Evolutionary conservation across 2,329 filamentous ascomycete genomes (phyloP), one percentile per base, ranked within the genome.

Genomic region (Daldinia sp.): DNA sequence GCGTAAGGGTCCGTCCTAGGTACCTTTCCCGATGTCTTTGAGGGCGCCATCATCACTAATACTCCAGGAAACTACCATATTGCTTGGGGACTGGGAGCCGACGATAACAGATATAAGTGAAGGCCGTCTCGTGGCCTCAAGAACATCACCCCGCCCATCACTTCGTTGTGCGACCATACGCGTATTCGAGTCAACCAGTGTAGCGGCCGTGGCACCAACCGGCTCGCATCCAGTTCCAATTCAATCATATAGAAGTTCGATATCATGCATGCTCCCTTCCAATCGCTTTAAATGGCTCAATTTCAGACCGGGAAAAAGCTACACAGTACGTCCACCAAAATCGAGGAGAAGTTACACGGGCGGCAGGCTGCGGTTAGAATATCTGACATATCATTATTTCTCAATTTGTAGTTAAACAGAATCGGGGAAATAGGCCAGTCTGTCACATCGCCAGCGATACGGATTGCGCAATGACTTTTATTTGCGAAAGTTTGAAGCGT

Each of bases 1-100:
- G 12, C 37, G 63, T 68, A 68, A 9, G 23, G 35, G 54, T 44
- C 65, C 42, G 15, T 44, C 12, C 65, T 55, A 35, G 33, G 33
- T 59, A 56, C 42, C n/a, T 28, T 61, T 9, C 42, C 28, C n/a
- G 41, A 13, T 18, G 39, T n/a, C n/a, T 44, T 57, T 28, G 26
- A 30, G 15, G n/a, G 5, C 18, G 20, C 41, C 56, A 59, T 59
- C n/a, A 5, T 26, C 7, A 26, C 41, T 26, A 12, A 9, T 12
- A 30, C 39, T 18, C 35, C 13, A 18, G 6, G 53, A 9, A 26
- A 26, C 2, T 20, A 26, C 15, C 23, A 41, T 42, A 26, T 30
- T 42, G 12, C 10, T 20, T 5, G 5, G n/a, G 30, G 23, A 42
- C 9, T n/a, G 28, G 35, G 12, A 56, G 53, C 15, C 9, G 13